Evolutionary conservation across 192 early-diverging fungal species (phyloP), one percentile per base, ranked within the genome.

Genomic region (Gryganskiella cystojenkinii): DNA sequence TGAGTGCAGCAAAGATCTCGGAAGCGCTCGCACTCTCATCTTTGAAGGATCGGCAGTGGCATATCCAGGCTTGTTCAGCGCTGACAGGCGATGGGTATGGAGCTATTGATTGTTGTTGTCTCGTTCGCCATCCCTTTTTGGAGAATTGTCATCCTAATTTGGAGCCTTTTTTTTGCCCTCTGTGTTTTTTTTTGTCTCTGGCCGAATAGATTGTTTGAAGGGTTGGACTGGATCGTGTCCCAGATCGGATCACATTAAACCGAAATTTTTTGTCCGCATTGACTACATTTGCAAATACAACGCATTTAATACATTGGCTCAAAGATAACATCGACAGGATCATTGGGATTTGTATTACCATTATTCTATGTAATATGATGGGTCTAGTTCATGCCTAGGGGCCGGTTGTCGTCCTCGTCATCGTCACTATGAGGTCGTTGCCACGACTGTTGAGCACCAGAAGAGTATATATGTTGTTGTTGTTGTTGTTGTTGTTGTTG

Each of bases 41-140:
- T 25, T 67, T 91, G 53, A 86, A 90, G 50, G 90, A 91, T 71
- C 62, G 87, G 37, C 88, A 90, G 70, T 91, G 90, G 90, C 90
- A 91, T 69, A 91, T 91, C 52, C 90, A 91, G 73, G 87, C 90
- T 19, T 91, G 90, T 58, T 91, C 85, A 50, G 90, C 90, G 17
- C 42, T 91, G 27, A 86, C 88, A 25, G 90, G 90, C 20, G 90
- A 91, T 40, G 90, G 90, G 90, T 90, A 79, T 64, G 73, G 19
- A 0, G 20, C 20, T 56, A 34, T 22, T 31, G 20, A 33, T 10
- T 33, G 19, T 22, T 24, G 8, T 40, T 49, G 24, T 4, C 24
- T 0, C n/a, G n/a, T n/a, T n/a, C n/a, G n/a, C n/a, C n/a, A n/a
- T n/a, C n/a, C n/a, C n/a, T n/a, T n/a, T n/a, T n/a, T n/a, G n/a